phyloP scores from a whole-genome alignment of 2,329 filamentous ascomycete genomes.

The Orbilia oligospora region DNA sequence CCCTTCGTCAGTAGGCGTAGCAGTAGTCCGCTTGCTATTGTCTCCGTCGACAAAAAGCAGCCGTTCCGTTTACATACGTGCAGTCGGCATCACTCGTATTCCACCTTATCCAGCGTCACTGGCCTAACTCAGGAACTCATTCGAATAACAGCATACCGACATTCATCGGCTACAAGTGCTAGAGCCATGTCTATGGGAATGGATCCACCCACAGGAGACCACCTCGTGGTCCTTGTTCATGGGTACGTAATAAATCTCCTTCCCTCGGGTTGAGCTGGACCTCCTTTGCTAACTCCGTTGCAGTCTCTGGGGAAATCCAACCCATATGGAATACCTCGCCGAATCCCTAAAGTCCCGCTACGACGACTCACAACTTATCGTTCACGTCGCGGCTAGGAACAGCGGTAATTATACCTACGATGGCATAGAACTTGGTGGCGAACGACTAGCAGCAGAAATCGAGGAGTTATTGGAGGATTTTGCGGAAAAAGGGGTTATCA shows the following conservation, averaged over 20 bases:
- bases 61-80: background rate
- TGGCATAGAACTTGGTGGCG: conserved; percentile 77
- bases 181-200: conserved; percentile 41
- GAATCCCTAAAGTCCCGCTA: conserved; percentile 76
- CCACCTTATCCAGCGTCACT: conserved; percentile 48
- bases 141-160: conserved; percentile 49
- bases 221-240: conserved; percentile 83
- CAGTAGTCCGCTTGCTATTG: background rate
- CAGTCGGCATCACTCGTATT: conserved; percentile 18
- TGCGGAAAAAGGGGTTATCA: conserved; percentile 76
- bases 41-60: background rate
- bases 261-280: background rate
- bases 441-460: conserved; percentile 78
- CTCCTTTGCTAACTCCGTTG: conserved; percentile 24
- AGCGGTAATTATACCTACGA: conserved; percentile 80
- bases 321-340: conserved; percentile 78
- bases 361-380: conserved; percentile 76
- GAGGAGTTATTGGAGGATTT: conserved; percentile 75
- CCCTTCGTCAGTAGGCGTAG: conserved; percentile 14
- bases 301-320: conserved; percentile 84
- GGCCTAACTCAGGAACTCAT: conserved; percentile 52
- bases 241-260: conserved; percentile 71
- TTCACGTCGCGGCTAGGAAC: conserved; percentile 81
- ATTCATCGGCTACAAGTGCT: conserved; percentile 13
- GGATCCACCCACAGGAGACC: conserved; percentile 70